phyloP scores from a whole-genome alignment of 1,139 yeast species.

The Yamadazyma jaroonii region DNA sequence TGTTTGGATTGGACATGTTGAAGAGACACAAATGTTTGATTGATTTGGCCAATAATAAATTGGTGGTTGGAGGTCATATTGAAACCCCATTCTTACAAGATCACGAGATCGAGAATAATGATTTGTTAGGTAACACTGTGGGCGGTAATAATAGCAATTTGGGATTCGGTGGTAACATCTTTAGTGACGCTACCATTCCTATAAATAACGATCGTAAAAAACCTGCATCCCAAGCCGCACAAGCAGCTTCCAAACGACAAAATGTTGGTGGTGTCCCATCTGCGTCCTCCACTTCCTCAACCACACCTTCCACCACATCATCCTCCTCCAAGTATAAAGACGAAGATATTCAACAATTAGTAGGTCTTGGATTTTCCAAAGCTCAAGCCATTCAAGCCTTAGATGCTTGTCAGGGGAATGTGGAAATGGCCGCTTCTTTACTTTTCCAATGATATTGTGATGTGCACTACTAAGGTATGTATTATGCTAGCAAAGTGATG shows the following conservation, averaged over 20 bases:
- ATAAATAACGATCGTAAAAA: slow-evolving; percentile 17
- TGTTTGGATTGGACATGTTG: slow-evolving; percentile 76
- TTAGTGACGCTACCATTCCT: slow-evolving; percentile 19
- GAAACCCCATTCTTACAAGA: slow-evolving; percentile 74
- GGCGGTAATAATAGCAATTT: slow-evolving; percentile 10
- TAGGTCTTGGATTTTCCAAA: slow-evolving; percentile 69
- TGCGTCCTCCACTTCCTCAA: slow-evolving; percentile 5
- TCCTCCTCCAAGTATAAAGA: slow-evolving; percentile 33
- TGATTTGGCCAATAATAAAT: slow-evolving; percentile 66
- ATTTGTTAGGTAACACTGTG: slow-evolving; percentile 19
- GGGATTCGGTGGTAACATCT: slow-evolving; percentile 37
- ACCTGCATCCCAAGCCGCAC: slow-evolving; percentile 18
- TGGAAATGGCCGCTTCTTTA: slow-evolving; percentile 81
- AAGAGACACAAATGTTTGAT: slow-evolving; percentile 83
- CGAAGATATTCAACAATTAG: slow-evolving; percentile 50
- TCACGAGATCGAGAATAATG: slow-evolving; percentile 58
- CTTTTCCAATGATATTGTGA: slow-evolving; percentile 57
- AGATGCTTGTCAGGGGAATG: slow-evolving; percentile 65
- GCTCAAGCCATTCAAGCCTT: slow-evolving; percentile 66
- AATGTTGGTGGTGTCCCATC: slow-evolving; percentile 12
- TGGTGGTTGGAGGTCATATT: slow-evolving; percentile 66
- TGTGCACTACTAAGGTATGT: too few species aligned
- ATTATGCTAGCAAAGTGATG: too few species aligned
- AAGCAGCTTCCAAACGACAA: slow-evolving; percentile 25
- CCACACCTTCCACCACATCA: slow-evolving; percentile 6